Evolutionary conservation across 2,329 filamentous ascomycete species (phyloP), one percentile per base, ranked within the genome.

Genomic region (Aspergillaceae sp.): DNA sequence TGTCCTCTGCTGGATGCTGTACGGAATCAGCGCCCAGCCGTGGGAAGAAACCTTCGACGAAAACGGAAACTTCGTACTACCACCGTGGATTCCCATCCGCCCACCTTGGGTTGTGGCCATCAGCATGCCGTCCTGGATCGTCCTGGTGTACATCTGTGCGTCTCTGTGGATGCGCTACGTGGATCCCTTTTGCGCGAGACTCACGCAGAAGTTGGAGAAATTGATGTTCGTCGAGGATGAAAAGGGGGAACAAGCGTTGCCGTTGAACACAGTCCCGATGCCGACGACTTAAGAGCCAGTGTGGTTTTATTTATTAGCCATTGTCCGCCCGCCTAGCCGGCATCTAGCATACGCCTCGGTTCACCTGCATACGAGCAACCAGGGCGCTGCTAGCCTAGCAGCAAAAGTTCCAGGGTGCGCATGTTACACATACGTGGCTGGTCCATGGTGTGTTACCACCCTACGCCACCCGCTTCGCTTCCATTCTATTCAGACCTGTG

Each of bases 141-240:
- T 50, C 1, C 51, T 76, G 27, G 69, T 74, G 2, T 77, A 77
- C 56, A 60, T 65, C 1, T 65, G 68, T 11, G 74, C 74, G 0
- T 68, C 70, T 50, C 59, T 74, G 44, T 77, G 74, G 74, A 77
- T 74, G 29, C 70, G 64, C 19, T 75, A 74, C 54, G 72, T 77
- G 19, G 74, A 77, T 52, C 66, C 69, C 3, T 68, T 70, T 48
- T 77, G 74, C 51, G 74, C 74, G 0, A 62, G 64, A 44, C 58
- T 72, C 30, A 75, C 74, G 3, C 66, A 70, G 51, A 71, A 66
- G 61, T 51, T 77, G 48, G 74, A 76, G 51, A 68, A 68, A 44
- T 60, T 57, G 48, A 71, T 75, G 55, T 76, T 76, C 49, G 69
- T 72, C 29, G 62, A 66, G 36, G 60, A 64, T 10, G 64, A 71